phyloP scores from a whole-genome alignment of 225 moss, liverwort and hornwort species.

The Marchantia polymorpha region DNA sequence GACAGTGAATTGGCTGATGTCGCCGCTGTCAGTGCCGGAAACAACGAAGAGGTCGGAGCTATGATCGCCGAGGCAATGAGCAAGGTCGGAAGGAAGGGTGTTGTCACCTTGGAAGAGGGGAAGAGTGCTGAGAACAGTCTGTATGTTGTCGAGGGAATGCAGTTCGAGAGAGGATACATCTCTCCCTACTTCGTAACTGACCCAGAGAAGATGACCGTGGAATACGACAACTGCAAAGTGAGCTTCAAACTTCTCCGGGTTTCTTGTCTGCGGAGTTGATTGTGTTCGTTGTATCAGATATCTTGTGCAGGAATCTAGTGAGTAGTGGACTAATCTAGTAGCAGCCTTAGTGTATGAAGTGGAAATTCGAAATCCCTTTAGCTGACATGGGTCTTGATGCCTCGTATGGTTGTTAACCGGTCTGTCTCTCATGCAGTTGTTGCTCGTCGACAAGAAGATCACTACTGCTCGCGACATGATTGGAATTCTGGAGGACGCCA shows the following conservation, averaged over 20 bases:
- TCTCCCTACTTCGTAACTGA: slow-evolving; percentile 97
- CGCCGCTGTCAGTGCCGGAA: slow-evolving; percentile 94
- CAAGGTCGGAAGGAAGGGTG: slow-evolving; percentile 88
- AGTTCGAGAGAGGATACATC: slow-evolving; percentile 90
- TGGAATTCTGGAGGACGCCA: slow-evolving; percentile 91
- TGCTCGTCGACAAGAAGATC: slow-evolving; percentile 96
- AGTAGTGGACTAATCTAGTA: not conserved
- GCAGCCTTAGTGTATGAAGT: no score
- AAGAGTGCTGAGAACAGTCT: slow-evolving; percentile 89
- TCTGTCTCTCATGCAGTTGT: slow-evolving; percentile 48
- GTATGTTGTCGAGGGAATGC: slow-evolving; percentile 98
- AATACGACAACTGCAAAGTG: slow-evolving; percentile 94
- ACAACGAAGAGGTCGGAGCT: slow-evolving; percentile 76
- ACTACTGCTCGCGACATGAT: slow-evolving; percentile 94
- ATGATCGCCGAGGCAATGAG: slow-evolving; percentile 98
- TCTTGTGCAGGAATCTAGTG: not conserved
- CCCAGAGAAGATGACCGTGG: slow-evolving; percentile 92
- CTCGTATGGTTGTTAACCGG: not conserved
- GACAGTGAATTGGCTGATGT: slow-evolving; percentile 96
- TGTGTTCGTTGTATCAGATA: not conserved
- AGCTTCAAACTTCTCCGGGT: no score
- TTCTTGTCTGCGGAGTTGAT: not conserved
- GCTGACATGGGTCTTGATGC: not conserved
- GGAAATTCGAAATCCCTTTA: not conserved
- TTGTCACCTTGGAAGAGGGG: slow-evolving; percentile 90